Evolutionary conservation across 148 eudicot genomes (phyloP).

Genomic region (Rhododendron vialii): DNA sequence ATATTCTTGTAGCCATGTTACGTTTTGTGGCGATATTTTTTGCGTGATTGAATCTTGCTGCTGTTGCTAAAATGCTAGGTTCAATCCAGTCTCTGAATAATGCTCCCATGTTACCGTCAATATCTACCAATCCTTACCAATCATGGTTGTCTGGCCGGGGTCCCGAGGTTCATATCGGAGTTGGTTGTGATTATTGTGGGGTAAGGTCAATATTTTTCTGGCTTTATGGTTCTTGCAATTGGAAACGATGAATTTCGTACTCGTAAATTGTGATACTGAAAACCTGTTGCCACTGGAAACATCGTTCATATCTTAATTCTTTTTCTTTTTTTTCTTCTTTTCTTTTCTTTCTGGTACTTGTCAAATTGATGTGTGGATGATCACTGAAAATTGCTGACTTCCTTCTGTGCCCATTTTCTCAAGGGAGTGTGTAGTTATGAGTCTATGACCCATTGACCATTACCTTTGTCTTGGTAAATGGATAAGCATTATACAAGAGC

Average conservation of each 20-base stretch:
- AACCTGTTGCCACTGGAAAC: not conserved
- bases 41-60: not conserved
- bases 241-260: not conserved
- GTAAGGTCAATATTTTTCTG: slow-evolving; percentile 23
- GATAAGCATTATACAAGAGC: not conserved
- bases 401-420: not conserved
- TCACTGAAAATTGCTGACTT: not conserved
- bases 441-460: not conserved
- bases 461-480: not conserved
- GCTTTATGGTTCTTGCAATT: not conserved
- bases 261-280: not conserved
- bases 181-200: slow-evolving; percentile 77
- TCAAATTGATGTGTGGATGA: not conserved
- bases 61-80: slow-evolving; percentile 16
- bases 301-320: no score
- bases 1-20: not conserved
- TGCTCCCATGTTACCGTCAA: slow-evolving; percentile 1
- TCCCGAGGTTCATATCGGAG: slow-evolving; percentile 35
- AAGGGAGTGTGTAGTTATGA: not conserved
- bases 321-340: no score
- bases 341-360: no score
- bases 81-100: slow-evolving; percentile 15
- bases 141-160: slow-evolving; percentile 38
- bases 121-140: not conserved
- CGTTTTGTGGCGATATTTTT: not conserved